Evolutionary conservation across 2,329 filamentous ascomycete genomes (phyloP), one percentile per base, ranked within the genome.

Genomic region (Lecanicillium sp.): DNA sequence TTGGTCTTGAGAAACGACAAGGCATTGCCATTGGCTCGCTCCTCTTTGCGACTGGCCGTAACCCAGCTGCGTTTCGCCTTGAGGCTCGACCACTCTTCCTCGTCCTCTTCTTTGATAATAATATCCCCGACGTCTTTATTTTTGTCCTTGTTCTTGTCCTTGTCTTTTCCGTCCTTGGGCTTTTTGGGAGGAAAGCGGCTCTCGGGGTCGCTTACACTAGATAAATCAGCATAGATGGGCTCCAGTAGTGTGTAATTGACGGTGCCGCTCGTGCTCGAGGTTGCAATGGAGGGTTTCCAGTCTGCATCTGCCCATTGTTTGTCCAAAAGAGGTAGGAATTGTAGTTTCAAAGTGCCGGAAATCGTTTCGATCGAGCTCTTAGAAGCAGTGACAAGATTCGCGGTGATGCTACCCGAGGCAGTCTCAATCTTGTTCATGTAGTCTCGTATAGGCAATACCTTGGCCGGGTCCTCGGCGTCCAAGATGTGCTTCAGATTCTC

Each of bases 341-440:
- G 55, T 1, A 72, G 43, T 3, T 51, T 50, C 5, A 71, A 40
- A 22, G 56, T 47, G 16, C 71, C 68, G 3, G 67, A 66, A 2
- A 61, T 59, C 3, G 63, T 63, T 25, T 50, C 47, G 27, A 71
- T 48, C 6, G 47, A 48, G 3, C 58, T 59, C 1, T 43, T 41
- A 1, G 59, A 56, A 14, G 60, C 59, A 37, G 68, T 63, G 4
- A 66, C 65, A 7, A 69, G 43, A 2, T 57, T 47, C 9, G 59
- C 65, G 4, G 45, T 45, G n/a, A 75, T 55, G 3, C 48, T 43
- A 7, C 72, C 71, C 0, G 70, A 70, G 0, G 55, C 59, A 3
- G 67, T 66, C n/a, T 55, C 47, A 9, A 73, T 43, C 20, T 62
- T 54, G 13, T 71, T 60, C 4, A 58, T 48, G 48, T 73, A 74